These are phyloP conservation scores for Amaranthus palmeri DNA, from an alignment of 148 eudicot species.

Conservation along the genomic window DNA sequence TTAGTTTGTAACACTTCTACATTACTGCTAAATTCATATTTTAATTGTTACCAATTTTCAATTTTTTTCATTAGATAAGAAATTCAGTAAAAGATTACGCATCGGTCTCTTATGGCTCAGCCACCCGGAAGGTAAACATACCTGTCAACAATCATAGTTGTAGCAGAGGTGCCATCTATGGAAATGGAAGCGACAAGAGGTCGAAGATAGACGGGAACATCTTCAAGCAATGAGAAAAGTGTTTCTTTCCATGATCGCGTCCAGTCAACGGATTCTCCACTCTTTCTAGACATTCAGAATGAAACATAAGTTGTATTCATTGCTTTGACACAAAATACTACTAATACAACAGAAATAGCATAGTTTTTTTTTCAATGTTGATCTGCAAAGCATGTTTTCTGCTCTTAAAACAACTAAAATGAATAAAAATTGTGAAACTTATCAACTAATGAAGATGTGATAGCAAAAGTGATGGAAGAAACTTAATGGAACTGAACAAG, in stretches of 20 bases:
- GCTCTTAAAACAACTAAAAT: too few relatives aligned
- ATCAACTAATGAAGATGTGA: too few relatives aligned
- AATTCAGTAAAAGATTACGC: background rate
- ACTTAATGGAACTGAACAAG: too few relatives aligned
- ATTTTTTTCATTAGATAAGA: background rate
- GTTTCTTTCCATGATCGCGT: conserved; percentile 78
- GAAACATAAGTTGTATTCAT: conserved; percentile 14
- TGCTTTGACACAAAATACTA: background rate
- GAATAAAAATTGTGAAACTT: too few relatives aligned
- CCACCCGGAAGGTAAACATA: conserved; percentile 9
- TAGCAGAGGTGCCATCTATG: conserved; percentile 94
- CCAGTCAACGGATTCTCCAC: conserved; percentile 73
- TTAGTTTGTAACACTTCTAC: too few relatives aligned
- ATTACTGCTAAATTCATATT: too few relatives aligned
- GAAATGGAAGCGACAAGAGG: conserved; percentile 60
- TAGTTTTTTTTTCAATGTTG: too few relatives aligned
- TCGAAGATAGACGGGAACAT: conserved; percentile 58
- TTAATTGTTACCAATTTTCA: too few relatives aligned
- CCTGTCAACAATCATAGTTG: conserved; percentile 83
- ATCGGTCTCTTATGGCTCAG: background rate
- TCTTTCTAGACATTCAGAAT: conserved; percentile 78
- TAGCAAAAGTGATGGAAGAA: too few relatives aligned
- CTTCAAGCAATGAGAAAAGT: conserved; percentile 66
- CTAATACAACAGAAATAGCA: background rate
- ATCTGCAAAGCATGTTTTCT: too few relatives aligned